Percentiles rank a stretch among this genome's conserved stretches.
Conservation (phyloP, 192 early-diverging fungal genomes). For the Linnemannia hyalina region DNA sequence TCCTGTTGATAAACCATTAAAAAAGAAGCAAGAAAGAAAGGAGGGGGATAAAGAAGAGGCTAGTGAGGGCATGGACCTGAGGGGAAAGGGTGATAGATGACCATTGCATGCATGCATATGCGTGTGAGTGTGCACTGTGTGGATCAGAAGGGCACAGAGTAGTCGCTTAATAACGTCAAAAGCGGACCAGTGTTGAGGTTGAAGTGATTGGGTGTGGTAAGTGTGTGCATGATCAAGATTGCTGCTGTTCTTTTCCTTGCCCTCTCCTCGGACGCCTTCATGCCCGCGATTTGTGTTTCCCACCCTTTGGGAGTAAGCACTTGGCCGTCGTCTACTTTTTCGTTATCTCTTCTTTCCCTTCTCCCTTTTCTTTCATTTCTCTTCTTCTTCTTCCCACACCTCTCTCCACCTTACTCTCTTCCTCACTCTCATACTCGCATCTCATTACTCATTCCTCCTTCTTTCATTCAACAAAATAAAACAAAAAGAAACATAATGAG, state of each 20-base stretch:
- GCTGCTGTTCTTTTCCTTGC: neutral
- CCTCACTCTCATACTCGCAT: neutral
- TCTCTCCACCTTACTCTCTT: neutral
- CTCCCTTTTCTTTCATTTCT: neutral
- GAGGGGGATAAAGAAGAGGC: neutral
- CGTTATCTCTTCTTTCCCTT: neutral
- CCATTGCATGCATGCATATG: neutral
- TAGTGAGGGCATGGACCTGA: neutral
- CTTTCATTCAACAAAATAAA: neutral
- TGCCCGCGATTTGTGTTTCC: neutral
- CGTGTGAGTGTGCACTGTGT: neutral
- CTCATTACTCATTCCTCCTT: neutral
- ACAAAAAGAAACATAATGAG: conserved; percentile 4
- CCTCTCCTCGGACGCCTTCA: neutral
- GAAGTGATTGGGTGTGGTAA: neutral
- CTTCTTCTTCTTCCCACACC: neutral
- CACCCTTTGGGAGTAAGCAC: neutral
- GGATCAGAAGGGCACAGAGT: neutral
- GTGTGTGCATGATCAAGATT: neutral
- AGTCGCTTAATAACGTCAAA: neutral
- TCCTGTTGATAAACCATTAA: neutral
- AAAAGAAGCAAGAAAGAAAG: neutral
- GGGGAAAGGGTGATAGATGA: neutral
- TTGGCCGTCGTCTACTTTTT: neutral
- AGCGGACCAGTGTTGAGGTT: neutral